These are phyloP conservation scores for Populus deltoides DNA, from an alignment of 345 rosid genomes.

Conservation along the genomic window DNA sequence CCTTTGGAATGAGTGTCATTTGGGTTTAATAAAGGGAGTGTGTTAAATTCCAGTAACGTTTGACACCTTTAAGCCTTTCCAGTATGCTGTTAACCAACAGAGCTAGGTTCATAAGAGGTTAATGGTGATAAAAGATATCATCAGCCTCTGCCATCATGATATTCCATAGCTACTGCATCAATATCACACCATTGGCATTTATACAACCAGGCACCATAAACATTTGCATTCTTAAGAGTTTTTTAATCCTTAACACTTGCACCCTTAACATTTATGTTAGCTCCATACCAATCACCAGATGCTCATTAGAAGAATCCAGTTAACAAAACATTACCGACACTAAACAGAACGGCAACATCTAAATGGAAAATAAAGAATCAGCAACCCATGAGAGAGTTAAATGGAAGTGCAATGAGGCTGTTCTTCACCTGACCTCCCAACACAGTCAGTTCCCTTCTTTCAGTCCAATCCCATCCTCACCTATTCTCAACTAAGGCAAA, in stretches of 20 bases:
- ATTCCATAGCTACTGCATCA: neutral
- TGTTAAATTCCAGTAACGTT: neutral
- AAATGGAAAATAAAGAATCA: neutral
- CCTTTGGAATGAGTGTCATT: neutral
- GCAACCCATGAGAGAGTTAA: neutral
- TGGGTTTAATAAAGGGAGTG: neutral
- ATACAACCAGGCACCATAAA: neutral
- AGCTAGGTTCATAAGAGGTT: neutral
- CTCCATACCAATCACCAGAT: neutral
- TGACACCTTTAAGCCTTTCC: neutral
- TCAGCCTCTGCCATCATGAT: neutral
- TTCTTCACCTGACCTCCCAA: neutral
- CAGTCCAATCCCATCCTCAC: neutral
- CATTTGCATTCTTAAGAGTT: neutral
- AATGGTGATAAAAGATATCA: neutral
- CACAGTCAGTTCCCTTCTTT: neutral
- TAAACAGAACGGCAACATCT: neutral
- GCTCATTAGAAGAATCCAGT: neutral
- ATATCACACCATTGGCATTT: neutral
- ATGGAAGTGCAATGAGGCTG: neutral
- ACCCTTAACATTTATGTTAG: neutral
- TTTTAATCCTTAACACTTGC: neutral
- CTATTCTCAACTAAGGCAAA: conserved; percentile 6
- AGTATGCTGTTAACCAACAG: neutral
- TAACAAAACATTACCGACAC: neutral